phyloP scores from a whole-genome alignment of 2,329 filamentous ascomycete genomes.

The Lecanicillium sp. region DNA sequence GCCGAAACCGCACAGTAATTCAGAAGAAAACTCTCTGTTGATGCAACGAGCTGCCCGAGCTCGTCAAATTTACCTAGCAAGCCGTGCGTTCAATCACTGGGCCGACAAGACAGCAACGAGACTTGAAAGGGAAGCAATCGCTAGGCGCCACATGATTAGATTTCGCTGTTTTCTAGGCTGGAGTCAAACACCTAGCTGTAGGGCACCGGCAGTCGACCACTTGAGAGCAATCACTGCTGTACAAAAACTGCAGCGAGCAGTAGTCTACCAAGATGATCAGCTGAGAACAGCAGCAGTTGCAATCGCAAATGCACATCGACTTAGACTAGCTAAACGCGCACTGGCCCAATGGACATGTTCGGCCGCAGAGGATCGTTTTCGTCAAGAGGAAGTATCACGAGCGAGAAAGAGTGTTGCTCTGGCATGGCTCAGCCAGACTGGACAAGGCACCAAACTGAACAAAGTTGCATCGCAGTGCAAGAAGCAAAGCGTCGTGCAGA shows the following conservation, averaged over 20 bases:
- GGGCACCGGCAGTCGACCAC: slow-evolving; percentile 19
- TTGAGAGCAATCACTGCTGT: slow-evolving; percentile 20
- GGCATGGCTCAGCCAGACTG: slow-evolving; percentile 16
- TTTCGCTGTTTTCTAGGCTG: slow-evolving; percentile 33
- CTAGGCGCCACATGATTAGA: slow-evolving; percentile 61
- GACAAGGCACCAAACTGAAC: slow-evolving; percentile 3
- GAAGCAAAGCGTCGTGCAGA: slow-evolving; percentile 23
- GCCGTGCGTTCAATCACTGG: slow-evolving; percentile 45
- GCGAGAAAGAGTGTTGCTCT: slow-evolving; percentile 12
- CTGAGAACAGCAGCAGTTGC: slow-evolving; percentile 17
- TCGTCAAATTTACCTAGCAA: slow-evolving; percentile 53
- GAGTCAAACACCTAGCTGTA: slow-evolving; percentile 23
- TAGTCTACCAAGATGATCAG: slow-evolving; percentile 18
- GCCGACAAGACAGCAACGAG: slow-evolving; percentile 55
- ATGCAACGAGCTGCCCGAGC: slow-evolving; percentile 50
- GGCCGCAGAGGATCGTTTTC: slow-evolving; percentile 14
- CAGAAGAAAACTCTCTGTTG: slow-evolving; percentile 2
- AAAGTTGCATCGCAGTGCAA: slow-evolving; percentile 21
- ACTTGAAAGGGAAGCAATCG: slow-evolving; percentile 56
- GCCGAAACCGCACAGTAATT: slow-evolving; percentile 30
- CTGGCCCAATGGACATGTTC: slow-evolving; percentile 21
- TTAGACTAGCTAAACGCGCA: slow-evolving; percentile 13
- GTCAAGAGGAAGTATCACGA: slow-evolving; percentile 12
- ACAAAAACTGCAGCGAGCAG: slow-evolving; percentile 25
- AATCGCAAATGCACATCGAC: slow-evolving; percentile 14